A percentile compares a stretch with the other conserved stretches of the same genome.
Evolutionary conservation across 352 stramenopile species (phyloP).

Genomic region (Phytophthora uliginosa): DNA sequence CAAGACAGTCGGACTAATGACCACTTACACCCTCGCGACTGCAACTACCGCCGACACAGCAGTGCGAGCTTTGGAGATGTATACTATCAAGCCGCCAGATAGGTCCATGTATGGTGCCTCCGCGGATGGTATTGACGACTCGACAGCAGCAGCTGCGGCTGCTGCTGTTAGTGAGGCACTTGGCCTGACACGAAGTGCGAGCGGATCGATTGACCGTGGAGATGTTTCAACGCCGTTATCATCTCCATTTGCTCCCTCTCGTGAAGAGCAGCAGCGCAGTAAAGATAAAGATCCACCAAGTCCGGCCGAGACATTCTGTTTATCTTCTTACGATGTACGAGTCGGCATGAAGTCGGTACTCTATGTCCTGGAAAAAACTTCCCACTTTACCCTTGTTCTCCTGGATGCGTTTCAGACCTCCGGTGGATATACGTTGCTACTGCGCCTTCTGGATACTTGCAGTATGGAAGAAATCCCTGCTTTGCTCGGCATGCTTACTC

Average conservation of each 20-base stretch:
- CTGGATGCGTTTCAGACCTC: conserved; percentile 74
- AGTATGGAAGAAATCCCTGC: conserved; percentile 49
- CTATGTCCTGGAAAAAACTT: conserved; percentile 74
- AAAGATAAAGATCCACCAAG: not conserved
- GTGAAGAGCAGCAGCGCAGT: not conserved
- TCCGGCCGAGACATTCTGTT: conserved; percentile 33
- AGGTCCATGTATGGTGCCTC: conserved; percentile 4
- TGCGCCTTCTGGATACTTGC: conserved; percentile 50
- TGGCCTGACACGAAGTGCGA: conserved; percentile 44
- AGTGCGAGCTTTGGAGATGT: conserved; percentile 39
- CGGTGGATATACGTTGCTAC: conserved; percentile 71
- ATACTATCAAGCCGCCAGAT: conserved; percentile 1
- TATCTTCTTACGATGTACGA: conserved; percentile 60
- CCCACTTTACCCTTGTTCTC: conserved; percentile 65
- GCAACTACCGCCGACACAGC: conserved; percentile 44
- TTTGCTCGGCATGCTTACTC: conserved; percentile 62
- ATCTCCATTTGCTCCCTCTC: not conserved
- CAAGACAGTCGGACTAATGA: conserved; percentile 59
- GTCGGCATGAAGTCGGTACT: conserved; percentile 64
- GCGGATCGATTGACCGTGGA: conserved; percentile 3
- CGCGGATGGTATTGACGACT: conserved; percentile 19
- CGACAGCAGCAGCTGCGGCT: conserved; percentile 36
- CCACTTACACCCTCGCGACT: conserved; percentile 44
- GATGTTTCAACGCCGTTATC: not conserved
- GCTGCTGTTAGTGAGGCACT: conserved; percentile 78